Percentiles rank a stretch among this genome's conserved stretches.
Evolutionary conservation across 2,329 filamentous ascomycete species (phyloP).

Genomic region (Coniochaeta sp.): DNA sequence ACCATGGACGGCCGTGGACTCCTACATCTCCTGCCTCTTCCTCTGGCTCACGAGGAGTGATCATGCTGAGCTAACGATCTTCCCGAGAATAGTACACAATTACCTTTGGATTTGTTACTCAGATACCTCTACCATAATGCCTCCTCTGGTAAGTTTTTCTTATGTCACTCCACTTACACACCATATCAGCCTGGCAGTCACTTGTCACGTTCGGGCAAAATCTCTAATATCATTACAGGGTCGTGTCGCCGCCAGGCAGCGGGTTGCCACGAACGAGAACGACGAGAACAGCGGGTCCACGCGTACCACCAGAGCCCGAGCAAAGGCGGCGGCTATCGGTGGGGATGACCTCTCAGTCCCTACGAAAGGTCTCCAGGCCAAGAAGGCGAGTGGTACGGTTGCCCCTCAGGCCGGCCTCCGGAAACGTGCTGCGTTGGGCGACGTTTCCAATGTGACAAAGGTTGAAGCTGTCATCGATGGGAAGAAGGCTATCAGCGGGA

Average conservation of each 20-base stretch:
- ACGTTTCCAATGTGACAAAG: slow-evolving; percentile 94
- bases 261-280: slow-evolving; percentile 82
- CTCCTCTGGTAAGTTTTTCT: slow-evolving; percentile 1
- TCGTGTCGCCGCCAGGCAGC: slow-evolving; percentile 61
- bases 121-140: background rate
- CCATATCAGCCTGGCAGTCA: background rate
- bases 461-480: slow-evolving; percentile 54
- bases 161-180: background rate
- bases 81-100: background rate
- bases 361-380: slow-evolving; percentile 57
- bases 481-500: slow-evolving; percentile 64
- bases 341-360: slow-evolving; percentile 53
- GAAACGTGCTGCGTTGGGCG: slow-evolving; percentile 80
- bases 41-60: background rate
- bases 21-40: background rate
- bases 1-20: background rate
- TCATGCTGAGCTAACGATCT: background rate
- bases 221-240: slow-evolving; percentile 34
- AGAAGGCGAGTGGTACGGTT: slow-evolving; percentile 52
- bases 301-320: slow-evolving; percentile 73
- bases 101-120: slow-evolving; percentile 1
- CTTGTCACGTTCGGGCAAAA: background rate
- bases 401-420: slow-evolving; percentile 43
- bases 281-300: slow-evolving; percentile 79
- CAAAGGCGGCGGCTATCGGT: slow-evolving; percentile 69